Conservation (phyloP, 2,329 filamentous ascomycete species). For the Aureobasidium zeae region DNA sequence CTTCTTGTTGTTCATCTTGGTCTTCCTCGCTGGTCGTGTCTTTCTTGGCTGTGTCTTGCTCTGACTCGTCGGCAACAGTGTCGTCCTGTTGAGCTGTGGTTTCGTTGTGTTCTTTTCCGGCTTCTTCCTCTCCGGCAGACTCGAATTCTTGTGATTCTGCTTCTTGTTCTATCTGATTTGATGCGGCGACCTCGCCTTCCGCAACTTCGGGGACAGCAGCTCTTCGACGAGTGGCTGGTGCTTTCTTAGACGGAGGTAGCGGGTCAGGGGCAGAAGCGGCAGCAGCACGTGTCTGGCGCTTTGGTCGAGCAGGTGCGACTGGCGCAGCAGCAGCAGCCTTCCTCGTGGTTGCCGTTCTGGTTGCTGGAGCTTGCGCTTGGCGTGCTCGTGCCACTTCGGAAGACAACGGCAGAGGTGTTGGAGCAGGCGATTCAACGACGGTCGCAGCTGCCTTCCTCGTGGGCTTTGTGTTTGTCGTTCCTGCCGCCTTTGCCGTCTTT, state of each 20-base stretch:
- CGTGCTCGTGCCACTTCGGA: slow-evolving; percentile 25
- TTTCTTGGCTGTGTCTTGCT: background rate
- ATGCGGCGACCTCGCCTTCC: background rate
- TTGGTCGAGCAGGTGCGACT: background rate
- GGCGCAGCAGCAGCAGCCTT: slow-evolving; percentile 1
- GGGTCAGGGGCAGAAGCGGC: background rate
- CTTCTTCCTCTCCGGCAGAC: background rate
- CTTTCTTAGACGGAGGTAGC: background rate
- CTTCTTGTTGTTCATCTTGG: background rate
- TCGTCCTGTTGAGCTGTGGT: background rate
- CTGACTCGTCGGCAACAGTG: no score
- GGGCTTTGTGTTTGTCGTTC: slow-evolving; percentile 10
- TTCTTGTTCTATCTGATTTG: background rate
- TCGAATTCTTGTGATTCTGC: background rate
- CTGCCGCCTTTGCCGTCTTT: slow-evolving; percentile 14
- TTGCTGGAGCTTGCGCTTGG: background rate
- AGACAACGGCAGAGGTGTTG: slow-evolving; percentile 23
- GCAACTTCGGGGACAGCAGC: slow-evolving; percentile 7
- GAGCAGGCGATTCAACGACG: background rate
- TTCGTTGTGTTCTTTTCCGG: background rate
- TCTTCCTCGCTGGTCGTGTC: background rate
- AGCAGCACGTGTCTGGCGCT: background rate
- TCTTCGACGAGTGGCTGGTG: background rate
- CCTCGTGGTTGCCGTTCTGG: slow-evolving; percentile 13
- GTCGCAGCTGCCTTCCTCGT: slow-evolving; percentile 6